Evolutionary conservation across 306 rosid species (phyloP), one percentile per base, ranked within the genome.

Genomic region (Leucaena leucocephala): DNA sequence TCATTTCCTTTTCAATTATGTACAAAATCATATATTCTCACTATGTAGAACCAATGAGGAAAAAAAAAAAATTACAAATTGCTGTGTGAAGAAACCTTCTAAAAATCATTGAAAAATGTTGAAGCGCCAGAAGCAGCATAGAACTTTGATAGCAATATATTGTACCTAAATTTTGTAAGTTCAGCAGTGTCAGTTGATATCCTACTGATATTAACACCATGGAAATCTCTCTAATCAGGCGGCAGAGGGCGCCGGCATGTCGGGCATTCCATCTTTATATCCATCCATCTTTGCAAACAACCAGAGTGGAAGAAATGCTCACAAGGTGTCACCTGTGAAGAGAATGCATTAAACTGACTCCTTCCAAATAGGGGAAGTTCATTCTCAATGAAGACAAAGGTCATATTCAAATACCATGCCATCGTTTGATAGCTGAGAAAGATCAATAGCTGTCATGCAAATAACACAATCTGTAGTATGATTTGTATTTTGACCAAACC

Each of bases 201-300:
- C 86, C 92, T 86, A 87, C 48, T 67, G 80, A 66, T 79, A 85
- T 84, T 67, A 83, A 84, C 71, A 84, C 55, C 45, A 49, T 33
- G 69, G 74, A 44, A 50, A 65, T 70, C 80, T 73, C 50, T 66
- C 63, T 78, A 94, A 33, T 93, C 93, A 5, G 97, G 90, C 2
- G 98, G 98, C 65, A 94, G 81, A 11, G 88, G 67, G 76, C 97
- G 94, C 78, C 98, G 95, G 81, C 98, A 94, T 59, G 98, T 94
- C 35, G 98, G 98, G 84, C 98, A 94, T 86, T 92, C 98, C 98
- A 94, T 92, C 88, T 94, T 94, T 77, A 94, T 85, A 84, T 94
- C 97, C 98, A 94, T 94, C 98, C 98, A 94, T 87, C 97, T 91
- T 87, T 94, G 98, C 80, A 94, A 86, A 79, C 98, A 94, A 71